Percentiles rank a stretch among this genome's conserved stretches.
phyloP scores from a whole-genome alignment of 139 green algal species.

The Pseudopediastrum boryanum region DNA sequence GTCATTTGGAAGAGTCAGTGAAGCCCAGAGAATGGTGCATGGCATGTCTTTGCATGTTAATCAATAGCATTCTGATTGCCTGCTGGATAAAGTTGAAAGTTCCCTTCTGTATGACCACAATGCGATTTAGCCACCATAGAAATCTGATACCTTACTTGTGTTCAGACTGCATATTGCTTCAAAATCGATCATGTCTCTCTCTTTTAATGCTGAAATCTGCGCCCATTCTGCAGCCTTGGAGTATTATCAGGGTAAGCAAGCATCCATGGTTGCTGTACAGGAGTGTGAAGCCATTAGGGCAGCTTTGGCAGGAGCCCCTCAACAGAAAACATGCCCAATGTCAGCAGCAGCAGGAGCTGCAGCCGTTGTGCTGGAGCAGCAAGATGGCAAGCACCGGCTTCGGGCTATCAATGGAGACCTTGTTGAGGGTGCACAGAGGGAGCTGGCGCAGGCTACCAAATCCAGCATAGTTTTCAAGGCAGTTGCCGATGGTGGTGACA shows the following conservation, averaged over 20 bases:
- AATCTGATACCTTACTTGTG: too few relatives aligned
- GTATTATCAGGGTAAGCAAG: neutral
- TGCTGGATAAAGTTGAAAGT: too few relatives aligned
- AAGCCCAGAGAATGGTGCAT: neutral
- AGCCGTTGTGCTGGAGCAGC: neutral
- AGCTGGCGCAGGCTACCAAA: neutral
- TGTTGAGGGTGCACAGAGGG: neutral
- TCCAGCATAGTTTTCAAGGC: neutral
- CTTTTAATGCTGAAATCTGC: neutral
- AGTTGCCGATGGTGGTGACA: neutral
- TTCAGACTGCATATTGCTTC: too few relatives aligned
- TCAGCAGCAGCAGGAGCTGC: neutral
- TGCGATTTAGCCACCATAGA: too few relatives aligned
- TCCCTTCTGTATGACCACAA: too few relatives aligned
- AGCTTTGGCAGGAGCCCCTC: neutral
- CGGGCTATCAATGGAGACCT: neutral
- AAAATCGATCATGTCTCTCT: neutral
- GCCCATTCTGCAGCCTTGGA: neutral
- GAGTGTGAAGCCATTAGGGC: neutral
- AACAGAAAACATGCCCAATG: neutral
- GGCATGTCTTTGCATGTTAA: too few relatives aligned
- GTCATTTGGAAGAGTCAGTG: neutral
- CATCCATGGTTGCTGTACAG: neutral
- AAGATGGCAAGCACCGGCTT: neutral
- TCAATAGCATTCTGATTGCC: too few relatives aligned